Evolutionary conservation across 2,329 filamentous ascomycete species (phyloP), one percentile per base, ranked within the genome.

Genomic region (Magnaporthiopsis incrustans): DNA sequence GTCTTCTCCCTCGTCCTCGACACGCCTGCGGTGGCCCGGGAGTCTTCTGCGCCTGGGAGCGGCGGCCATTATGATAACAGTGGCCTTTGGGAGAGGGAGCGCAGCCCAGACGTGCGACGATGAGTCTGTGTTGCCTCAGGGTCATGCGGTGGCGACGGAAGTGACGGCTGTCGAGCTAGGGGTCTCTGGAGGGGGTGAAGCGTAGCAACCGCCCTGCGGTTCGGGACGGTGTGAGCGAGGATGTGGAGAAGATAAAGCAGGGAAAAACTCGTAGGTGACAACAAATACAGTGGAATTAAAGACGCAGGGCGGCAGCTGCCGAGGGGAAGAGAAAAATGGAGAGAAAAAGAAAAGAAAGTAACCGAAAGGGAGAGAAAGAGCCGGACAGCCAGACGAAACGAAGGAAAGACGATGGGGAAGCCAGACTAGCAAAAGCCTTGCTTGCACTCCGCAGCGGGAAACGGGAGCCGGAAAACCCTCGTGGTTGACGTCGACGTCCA

Each of bases 1-100:
- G 68, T 90, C 88, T 70, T 90, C 88, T 69, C 83, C 87, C 73
- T 90, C 88, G 71, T 90, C 87, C 75, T 87, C 86, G 68, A 86
- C 82, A 70, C 87, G 85, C 73, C 88, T 86, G 71, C 88, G 85
- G 70, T 85, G 85, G 73, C 86, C 85, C 75, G 89, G 83, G 70
- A 85, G 75, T 76, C 86, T 88, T 77, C 83, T 87, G 75, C 86
- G 84, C 72, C 85, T 83, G 71, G 82, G 74, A 66, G 66, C 70
- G 57, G 68, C 68, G 63, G 71, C 71, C 70, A 71, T 74, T 66
- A 67, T 67, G 63, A 22, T 25, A 26, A 25, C 30, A 22, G 35
- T 50, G 25, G 11, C 15, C 22, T 25, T 25, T 53, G 27, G 53
- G n/a, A 44, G 61, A 57, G 53, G 56, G 56, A 58, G 56, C 53